phyloP scores from a whole-genome alignment of 257 asterid genomes.

The Nicotiana knightiana region DNA sequence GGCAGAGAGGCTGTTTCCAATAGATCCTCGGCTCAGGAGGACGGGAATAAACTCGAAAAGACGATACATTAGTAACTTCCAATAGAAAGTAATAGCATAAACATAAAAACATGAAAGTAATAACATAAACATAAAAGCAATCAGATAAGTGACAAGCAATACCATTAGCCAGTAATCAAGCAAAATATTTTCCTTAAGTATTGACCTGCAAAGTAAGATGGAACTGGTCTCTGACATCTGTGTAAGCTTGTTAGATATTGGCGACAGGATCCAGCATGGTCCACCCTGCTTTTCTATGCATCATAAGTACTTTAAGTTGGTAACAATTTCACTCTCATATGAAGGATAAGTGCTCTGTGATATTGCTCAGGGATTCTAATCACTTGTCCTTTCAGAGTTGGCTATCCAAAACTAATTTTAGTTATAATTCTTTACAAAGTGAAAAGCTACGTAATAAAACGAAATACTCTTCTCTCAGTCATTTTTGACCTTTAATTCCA shows the following conservation, averaged over 20 bases:
- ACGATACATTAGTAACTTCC: too few species aligned
- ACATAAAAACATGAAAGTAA: too few species aligned
- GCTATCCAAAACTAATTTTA: neutral
- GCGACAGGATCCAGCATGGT: neutral
- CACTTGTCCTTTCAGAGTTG: neutral
- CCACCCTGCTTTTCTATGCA: neutral
- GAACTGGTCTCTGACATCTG: too few species aligned
- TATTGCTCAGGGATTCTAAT: neutral
- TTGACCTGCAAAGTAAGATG: neutral
- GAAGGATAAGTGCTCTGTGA: neutral
- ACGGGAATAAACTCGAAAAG: too few species aligned
- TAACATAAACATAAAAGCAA: too few species aligned
- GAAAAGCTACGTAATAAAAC: neutral
- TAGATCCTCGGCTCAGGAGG: too few species aligned
- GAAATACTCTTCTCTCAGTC: neutral
- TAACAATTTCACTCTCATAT: neutral
- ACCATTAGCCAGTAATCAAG: neutral
- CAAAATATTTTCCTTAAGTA: neutral
- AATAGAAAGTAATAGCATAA: too few species aligned
- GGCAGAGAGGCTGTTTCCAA: too few species aligned
- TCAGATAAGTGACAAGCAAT: too few species aligned
- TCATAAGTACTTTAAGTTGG: neutral
- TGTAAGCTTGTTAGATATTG: neutral
- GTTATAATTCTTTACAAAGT: neutral
- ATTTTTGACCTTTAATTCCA: neutral